A percentile compares a stretch with the other conserved stretches of the same genome.
Evolutionary conservation across 2,329 filamentous ascomycete genomes (phyloP).

Genomic region (Mycosphaerella sp.): DNA sequence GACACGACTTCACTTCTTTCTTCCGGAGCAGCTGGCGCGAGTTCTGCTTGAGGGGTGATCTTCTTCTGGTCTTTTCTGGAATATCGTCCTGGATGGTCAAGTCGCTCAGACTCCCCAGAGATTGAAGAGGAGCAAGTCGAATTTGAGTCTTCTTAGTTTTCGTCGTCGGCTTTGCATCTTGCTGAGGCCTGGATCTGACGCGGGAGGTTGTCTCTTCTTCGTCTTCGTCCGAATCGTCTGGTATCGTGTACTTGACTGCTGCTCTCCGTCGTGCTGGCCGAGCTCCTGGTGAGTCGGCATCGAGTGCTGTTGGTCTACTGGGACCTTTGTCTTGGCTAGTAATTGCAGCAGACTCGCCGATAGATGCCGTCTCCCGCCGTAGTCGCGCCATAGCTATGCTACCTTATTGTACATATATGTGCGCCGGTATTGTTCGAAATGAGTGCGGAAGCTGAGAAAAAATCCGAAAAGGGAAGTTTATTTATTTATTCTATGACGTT

Average conservation of each 20-base stretch:
- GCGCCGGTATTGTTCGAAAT: too few species aligned
- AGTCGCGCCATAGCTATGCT: neutral
- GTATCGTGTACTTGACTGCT: constrained; percentile 7
- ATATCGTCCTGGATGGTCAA: constrained; percentile 8
- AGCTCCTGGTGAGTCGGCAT: neutral
- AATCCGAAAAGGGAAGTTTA: too few species aligned
- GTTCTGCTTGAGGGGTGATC: constrained; percentile 1
- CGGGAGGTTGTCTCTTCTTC: constrained; percentile 9
- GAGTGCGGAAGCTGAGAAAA: too few species aligned
- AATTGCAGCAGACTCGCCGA: neutral
- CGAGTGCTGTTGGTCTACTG: neutral
- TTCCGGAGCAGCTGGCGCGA: constrained; percentile 6
- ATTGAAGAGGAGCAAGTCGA: constrained; percentile 18
- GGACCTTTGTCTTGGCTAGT: neutral
- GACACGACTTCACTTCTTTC: neutral
- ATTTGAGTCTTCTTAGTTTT: constrained; percentile 12
- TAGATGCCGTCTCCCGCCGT: neutral
- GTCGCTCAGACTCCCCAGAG: constrained; percentile 5
- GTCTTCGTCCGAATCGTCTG: constrained; percentile 16
- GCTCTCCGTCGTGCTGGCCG: constrained; percentile 6
- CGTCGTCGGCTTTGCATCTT: neutral
- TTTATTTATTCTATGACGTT: too few species aligned
- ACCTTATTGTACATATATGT: neutral
- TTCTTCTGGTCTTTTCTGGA: constrained; percentile 10
- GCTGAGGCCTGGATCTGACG: neutral